Percentiles rank a stretch among this genome's conserved stretches.
Evolutionary conservation across 768 basidiomycete genomes (phyloP).

Genomic region (Pleurotus citrinopileatus): DNA sequence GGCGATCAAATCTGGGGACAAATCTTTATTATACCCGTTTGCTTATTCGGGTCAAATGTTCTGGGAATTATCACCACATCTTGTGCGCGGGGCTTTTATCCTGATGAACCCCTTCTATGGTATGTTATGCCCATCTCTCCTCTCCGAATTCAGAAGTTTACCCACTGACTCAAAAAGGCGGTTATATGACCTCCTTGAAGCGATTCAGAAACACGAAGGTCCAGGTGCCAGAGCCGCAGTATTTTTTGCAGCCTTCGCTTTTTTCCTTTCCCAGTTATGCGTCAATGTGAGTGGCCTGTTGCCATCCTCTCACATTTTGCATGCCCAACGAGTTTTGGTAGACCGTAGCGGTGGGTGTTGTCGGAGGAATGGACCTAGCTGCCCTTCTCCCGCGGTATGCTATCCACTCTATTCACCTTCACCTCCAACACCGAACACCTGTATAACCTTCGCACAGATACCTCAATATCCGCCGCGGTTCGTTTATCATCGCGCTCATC

Average conservation of each 20-base stretch:
- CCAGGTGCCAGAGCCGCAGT: constrained; percentile 27
- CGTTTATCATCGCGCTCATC: constrained; percentile 25
- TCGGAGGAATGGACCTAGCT: constrained; percentile 31
- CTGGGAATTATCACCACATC: constrained; percentile 29
- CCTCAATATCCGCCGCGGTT: constrained; percentile 27
- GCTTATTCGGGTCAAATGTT: constrained; percentile 27
- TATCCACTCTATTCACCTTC: too few species aligned
- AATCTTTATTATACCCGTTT: constrained; percentile 26
- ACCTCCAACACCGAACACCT: too few species aligned
- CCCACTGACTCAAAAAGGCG: constrained; percentile 17
- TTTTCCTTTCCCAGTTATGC: constrained; percentile 27
- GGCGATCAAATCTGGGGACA: constrained; percentile 29
- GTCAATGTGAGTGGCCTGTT: constrained; percentile 20
- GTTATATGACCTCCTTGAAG: constrained; percentile 27
- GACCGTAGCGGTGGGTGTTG: constrained; percentile 28
- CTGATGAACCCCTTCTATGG: constrained; percentile 28
- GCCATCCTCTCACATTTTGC: background rate
- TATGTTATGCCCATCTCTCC: constrained; percentile 6
- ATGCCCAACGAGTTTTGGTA: background rate
- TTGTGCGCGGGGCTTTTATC: constrained; percentile 26
- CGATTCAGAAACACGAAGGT: constrained; percentile 26
- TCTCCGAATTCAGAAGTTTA: too few species aligned
- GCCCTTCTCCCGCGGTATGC: constrained; percentile 24
- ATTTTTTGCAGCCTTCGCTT: constrained; percentile 28
- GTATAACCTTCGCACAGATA: constrained; percentile 13